These are phyloP conservation scores for Plasmodium adleri DNA, from an alignment of 169 alveolate genomes.

Conservation along the genomic window DNA sequence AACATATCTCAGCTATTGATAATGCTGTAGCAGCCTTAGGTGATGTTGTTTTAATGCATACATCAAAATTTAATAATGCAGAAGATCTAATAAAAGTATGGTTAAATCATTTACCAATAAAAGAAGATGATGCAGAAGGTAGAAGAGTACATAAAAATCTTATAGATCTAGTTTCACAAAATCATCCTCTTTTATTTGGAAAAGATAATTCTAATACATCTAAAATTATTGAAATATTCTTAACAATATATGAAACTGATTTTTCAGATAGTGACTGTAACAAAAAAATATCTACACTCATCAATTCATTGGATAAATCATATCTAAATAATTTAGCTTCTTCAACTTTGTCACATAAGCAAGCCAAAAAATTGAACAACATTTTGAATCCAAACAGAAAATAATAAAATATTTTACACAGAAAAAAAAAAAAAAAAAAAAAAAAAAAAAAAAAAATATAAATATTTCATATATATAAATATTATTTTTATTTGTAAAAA, in stretches of 20 bases:
- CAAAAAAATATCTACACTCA: conserved; percentile 80
- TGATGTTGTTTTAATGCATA: conserved; percentile 84
- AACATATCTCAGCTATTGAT: conserved; percentile 88
- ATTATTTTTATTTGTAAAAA: neutral
- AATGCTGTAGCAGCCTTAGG: conserved; percentile 92
- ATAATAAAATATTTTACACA: neutral
- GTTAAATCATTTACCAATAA: conserved; percentile 86
- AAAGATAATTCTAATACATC: conserved; percentile 85
- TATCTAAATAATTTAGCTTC: conserved; percentile 83
- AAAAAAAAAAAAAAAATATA: neutral
- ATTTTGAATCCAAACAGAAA: conserved; percentile 70
- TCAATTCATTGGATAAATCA: conserved; percentile 83
- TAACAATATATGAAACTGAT: conserved; percentile 87
- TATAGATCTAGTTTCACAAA: conserved; percentile 84
- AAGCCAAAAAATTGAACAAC: conserved; percentile 81
- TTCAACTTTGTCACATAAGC: conserved; percentile 81
- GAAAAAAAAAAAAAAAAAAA: neutral
- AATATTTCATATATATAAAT: neutral
- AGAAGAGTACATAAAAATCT: conserved; percentile 87
- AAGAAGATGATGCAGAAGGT: conserved; percentile 90
- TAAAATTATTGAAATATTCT: conserved; percentile 85
- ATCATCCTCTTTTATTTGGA: conserved; percentile 86
- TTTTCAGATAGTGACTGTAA: conserved; percentile 87
- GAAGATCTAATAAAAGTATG: conserved; percentile 81
- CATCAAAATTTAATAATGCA: conserved; percentile 79